Base-by-base conservation (phyloP, 805 yeast genomes). In the Hermanozyma aechmeae region DNA sequence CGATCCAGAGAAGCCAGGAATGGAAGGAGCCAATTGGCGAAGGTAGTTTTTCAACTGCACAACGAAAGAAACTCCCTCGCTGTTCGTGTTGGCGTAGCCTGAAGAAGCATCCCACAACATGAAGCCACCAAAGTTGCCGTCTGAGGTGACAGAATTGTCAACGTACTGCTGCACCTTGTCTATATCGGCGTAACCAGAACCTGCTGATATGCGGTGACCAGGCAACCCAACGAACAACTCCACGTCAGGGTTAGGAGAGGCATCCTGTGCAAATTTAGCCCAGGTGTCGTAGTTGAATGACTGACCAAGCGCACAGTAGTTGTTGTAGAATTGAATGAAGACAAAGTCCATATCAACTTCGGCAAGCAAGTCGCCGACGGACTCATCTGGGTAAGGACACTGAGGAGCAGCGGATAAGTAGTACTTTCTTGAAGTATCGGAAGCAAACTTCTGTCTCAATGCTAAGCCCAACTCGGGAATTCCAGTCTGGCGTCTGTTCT, bases 361-460 rank as follows among this genome's bases (percentile, higher is more conserved):
- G 72, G 34, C 34, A 36, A 59, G 43, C 16, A 54, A 29, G n/a
- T 47, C 48, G 11, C 58, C 56, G 15, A 51, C 51, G n/a, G 56
- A 51, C n/a, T 48, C 77, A 58, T 86, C 96, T 13, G 95, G 95
- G 51, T 76, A 80, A 15, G 75, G 79, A 61, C 96, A 87, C 60
- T 85, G 95, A 13, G 96, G 96, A 38, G 96, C 89, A 40, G 95
- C 95, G 30, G 93, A 75, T 25, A 85, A 59, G 51, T 78, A 82
- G 59, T 76, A 82, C 16, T 56, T 43, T 54, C 76, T 80, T 26
- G 79, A 56, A 4, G 38, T 25, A 23, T 34, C 29, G 3, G 24
- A 15, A 9, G 21, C 24, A 22, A 31, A 22, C 13, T 32, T 15
- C 8, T 12, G n/a, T 28, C 34, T 39, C 38, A 32, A 30, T 9